Percentiles rank a stretch among this genome's conserved stretches.
These are phyloP conservation scores for Quercus gilva DNA, from an alignment of 306 rosid genomes.

Conservation along the genomic window DNA sequence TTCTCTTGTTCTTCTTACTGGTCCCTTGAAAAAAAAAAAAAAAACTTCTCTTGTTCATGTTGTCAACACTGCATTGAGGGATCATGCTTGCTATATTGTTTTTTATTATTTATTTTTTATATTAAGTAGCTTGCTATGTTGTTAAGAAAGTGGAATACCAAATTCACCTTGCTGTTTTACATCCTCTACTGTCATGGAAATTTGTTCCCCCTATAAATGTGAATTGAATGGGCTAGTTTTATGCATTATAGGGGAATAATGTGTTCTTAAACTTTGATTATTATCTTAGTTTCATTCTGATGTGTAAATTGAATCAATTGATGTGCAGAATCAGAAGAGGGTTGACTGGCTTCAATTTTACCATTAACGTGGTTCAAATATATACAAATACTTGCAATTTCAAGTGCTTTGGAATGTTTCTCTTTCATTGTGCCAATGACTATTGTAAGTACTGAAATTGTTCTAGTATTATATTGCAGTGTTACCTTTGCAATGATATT, in stretches of 20 bases:
- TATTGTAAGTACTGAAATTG: not conserved
- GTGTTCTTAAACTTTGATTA: not conserved
- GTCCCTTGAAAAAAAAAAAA: too few relatives aligned
- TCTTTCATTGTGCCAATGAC: not conserved
- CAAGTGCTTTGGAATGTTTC: not conserved
- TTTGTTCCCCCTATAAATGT: not conserved
- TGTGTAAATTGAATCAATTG: slow-evolving; percentile 3
- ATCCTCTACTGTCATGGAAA: not conserved
- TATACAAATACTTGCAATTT: not conserved
- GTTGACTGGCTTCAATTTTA: slow-evolving; percentile 25
- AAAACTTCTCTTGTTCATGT: not conserved
- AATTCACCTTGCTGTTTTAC: not conserved
- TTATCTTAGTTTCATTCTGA: slow-evolving; percentile 2
- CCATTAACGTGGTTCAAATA: slow-evolving; percentile 1
- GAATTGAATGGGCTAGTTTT: not conserved
- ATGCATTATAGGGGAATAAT: not conserved
- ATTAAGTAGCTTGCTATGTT: too few relatives aligned
- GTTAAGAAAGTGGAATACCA: not conserved
- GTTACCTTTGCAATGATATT: not conserved
- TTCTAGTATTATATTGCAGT: not conserved
- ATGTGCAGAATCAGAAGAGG: slow-evolving; percentile 64
- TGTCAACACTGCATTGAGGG: slow-evolving; percentile 4
- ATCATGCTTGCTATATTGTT: not conserved
- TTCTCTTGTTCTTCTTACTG: too few relatives aligned
- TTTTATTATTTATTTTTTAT: too few relatives aligned